phyloP scores from a whole-genome alignment of 164 flowering plant genomes.

The Vitis rotundifolia region DNA sequence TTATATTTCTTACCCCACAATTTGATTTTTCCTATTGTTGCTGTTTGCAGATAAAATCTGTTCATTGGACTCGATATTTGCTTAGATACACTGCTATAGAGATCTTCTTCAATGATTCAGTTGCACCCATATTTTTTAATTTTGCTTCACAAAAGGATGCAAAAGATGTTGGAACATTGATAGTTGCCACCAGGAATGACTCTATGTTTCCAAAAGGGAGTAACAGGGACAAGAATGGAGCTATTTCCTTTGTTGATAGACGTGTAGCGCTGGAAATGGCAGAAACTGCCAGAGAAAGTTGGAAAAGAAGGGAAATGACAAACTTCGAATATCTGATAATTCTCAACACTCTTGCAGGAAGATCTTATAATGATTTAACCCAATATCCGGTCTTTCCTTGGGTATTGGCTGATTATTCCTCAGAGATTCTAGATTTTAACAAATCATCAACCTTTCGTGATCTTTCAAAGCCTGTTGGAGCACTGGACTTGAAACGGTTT shows the following conservation, averaged over 20 bases:
- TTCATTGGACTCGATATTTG: conserved; percentile 96
- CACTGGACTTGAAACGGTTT: conserved; percentile 83
- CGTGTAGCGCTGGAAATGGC: conserved; percentile 90
- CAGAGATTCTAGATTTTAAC: conserved; percentile 89
- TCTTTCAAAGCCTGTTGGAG: conserved; percentile 98
- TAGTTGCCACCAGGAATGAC: conserved; percentile 87
- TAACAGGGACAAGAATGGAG: conserved; percentile 64
- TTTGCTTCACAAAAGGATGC: conserved; percentile 81
- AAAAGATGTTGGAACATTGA: conserved; percentile 83
- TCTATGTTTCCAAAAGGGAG: conserved; percentile 66
- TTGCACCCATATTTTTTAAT: conserved; percentile 83
- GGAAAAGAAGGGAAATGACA: conserved; percentile 96
- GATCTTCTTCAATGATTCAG: conserved; percentile 81
- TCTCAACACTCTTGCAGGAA: conserved; percentile 91
- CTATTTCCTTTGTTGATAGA: conserved; percentile 85
- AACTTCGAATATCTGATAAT: conserved; percentile 96
- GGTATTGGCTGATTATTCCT: conserved; percentile 94
- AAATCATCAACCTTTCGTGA: conserved; percentile 93
- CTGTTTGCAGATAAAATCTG: conserved; percentile 74
- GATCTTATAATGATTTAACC: conserved; percentile 97
- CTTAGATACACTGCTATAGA: conserved; percentile 90
- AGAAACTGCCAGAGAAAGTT: conserved; percentile 85
- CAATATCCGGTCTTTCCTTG: conserved; percentile 99
- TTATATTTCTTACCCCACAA: neutral
- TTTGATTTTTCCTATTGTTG: conserved; percentile 6